phyloP scores from a whole-genome alignment of 140 eudicot genomes.

The Bidens hawaiensis region DNA sequence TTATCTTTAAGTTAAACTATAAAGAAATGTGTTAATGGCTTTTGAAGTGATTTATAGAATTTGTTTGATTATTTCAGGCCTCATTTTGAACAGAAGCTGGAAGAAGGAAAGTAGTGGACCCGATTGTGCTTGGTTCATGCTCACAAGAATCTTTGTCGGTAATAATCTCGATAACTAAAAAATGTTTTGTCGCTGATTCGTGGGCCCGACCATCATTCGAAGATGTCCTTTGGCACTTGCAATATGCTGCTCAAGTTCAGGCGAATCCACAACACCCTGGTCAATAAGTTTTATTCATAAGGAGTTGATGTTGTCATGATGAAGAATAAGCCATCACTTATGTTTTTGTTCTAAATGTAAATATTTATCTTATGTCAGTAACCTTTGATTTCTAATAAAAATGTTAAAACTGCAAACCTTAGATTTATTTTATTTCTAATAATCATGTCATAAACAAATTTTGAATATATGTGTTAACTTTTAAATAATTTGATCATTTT shows the following conservation, averaged over 20 bases:
- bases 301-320: conserved; percentile 18
- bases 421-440: too few species aligned
- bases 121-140: conserved; percentile 45
- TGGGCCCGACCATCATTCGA: conserved; percentile 67
- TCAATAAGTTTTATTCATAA: conserved; percentile 13
- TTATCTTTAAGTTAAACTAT: conserved; percentile 3
- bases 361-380: conserved; percentile 16
- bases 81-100: conserved; percentile 41
- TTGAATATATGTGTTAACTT: too few species aligned
- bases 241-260: conserved; percentile 72
- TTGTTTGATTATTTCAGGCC: conserved; percentile 32
- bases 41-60: not conserved
- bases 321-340: conserved; percentile 19
- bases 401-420: not conserved
- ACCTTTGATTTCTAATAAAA: conserved; percentile 3
- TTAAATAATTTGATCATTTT: too few species aligned
- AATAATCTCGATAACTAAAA: conserved; percentile 51
- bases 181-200: conserved; percentile 49
- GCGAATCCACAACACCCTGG: conserved; percentile 23
- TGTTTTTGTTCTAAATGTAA: conserved; percentile 8
- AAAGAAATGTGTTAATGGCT: not conserved
- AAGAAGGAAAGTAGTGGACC: conserved; percentile 51
- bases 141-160: conserved; percentile 53
- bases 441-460: too few species aligned
- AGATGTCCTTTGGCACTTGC: conserved; percentile 72